Evolutionary conservation across 192 early-diverging fungal species (phyloP).

Genomic region (Dimargaris verticillata): DNA sequence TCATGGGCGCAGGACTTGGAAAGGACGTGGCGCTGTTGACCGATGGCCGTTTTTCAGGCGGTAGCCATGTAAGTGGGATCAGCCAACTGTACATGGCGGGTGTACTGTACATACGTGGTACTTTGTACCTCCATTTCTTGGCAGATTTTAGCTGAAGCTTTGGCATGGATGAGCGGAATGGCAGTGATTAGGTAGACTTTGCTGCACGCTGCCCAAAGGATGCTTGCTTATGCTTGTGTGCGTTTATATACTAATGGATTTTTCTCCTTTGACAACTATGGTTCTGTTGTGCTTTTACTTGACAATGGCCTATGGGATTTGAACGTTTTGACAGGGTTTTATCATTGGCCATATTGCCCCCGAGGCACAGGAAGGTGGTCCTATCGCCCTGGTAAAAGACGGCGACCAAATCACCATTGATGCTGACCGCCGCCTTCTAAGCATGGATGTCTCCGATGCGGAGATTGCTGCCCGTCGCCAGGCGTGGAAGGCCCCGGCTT

Average conservation of each 20-base stretch:
- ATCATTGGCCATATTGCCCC: conserved; percentile 99
- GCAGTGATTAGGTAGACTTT: too few species aligned
- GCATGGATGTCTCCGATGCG: conserved; percentile 51
- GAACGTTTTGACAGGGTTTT: too few species aligned
- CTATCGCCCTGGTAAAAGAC: conserved; percentile 78
- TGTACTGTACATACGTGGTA: conserved; percentile 22
- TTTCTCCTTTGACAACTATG: too few species aligned
- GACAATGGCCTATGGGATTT: too few species aligned
- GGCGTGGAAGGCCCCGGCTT: conserved; percentile 68
- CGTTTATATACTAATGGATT: too few species aligned
- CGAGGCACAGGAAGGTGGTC: conserved; percentile 93
- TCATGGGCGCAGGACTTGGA: conserved; percentile 98
- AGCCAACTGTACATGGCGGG: conserved; percentile 1
- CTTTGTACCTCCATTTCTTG: too few species aligned
- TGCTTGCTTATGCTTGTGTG: too few species aligned
- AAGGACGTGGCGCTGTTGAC: conserved; percentile 93
- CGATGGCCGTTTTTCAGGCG: conserved; percentile 97
- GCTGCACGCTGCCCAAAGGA: too few species aligned
- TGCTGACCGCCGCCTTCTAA: conserved; percentile 55
- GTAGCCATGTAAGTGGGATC: conserved; percentile 53
- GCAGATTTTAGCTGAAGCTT: too few species aligned
- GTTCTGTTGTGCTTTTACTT: too few species aligned
- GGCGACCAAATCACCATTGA: conserved; percentile 86
- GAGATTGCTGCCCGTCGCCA: conserved; percentile 55
- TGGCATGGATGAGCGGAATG: too few species aligned